Evolutionary conservation across 1,284 basidiomycete species (phyloP).

Genomic region (Trichosporon ovoides): DNA sequence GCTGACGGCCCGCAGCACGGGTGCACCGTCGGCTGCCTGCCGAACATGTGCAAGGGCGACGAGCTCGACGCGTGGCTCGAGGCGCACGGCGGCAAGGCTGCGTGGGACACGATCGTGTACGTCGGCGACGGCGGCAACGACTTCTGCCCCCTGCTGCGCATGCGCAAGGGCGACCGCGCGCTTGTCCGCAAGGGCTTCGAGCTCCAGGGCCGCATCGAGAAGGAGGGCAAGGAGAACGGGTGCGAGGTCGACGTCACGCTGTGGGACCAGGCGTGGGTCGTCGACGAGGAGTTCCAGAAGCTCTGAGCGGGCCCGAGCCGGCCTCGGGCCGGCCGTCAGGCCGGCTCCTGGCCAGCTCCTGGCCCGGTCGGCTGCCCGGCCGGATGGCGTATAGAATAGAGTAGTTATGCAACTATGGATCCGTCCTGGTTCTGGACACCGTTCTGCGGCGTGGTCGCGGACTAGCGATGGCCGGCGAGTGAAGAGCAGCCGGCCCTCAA

Average conservation of each 20-base stretch:
- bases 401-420: too few species aligned
- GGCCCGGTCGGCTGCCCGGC: too few species aligned
- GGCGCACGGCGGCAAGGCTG: constrained; percentile 56
- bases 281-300: constrained; percentile 58
- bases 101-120: constrained; percentile 77
- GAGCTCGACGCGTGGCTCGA: constrained; percentile 78
- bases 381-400: too few species aligned
- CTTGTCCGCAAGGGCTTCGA: constrained; percentile 72
- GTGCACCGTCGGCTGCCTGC: constrained; percentile 82
- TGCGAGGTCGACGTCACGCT: constrained; percentile 67
- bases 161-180: constrained; percentile 59
- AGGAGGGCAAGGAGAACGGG: constrained; percentile 60
- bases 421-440: too few species aligned
- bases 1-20: constrained; percentile 71
- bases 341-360: too few species aligned
- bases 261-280: constrained; percentile 91
- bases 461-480: too few species aligned
- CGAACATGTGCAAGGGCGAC: constrained; percentile 98
- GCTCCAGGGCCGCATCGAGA: constrained; percentile 66
- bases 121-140: constrained; percentile 95
- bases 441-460: too few species aligned
- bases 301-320: not conserved
- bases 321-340: too few species aligned
- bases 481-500: too few species aligned
- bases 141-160: constrained; percentile 81